A percentile compares a stretch with the other conserved stretches of the same genome.
These are phyloP conservation scores for Exophiala alcalophila DNA, from an alignment of 2,329 filamentous ascomycete genomes.

Conservation along the genomic window DNA sequence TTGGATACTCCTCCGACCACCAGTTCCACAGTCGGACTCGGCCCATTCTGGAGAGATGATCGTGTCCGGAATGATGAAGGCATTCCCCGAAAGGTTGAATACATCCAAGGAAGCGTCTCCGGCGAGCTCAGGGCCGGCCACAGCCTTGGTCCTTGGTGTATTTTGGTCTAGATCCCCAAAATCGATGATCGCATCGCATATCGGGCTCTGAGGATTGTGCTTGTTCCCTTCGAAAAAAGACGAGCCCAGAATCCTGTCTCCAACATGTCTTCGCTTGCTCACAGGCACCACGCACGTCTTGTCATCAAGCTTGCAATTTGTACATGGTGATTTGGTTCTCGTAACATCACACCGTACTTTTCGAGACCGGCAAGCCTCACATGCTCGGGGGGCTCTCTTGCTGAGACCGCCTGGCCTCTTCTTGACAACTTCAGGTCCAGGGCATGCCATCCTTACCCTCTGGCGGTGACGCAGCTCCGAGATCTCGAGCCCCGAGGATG, in stretches of 20 bases:
- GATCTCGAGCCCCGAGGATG: no score
- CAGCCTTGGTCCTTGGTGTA: neutral
- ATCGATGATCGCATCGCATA: constrained; percentile 24
- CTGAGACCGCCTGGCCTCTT: constrained; percentile 60
- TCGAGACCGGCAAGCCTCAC: constrained; percentile 79
- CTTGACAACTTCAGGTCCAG: no score
- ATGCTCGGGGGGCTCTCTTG: constrained; percentile 81
- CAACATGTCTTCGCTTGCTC: constrained; percentile 66
- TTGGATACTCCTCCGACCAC: neutral
- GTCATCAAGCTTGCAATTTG: constrained; percentile 67
- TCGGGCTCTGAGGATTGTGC: constrained; percentile 14
- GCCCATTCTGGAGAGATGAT: constrained; percentile 4
- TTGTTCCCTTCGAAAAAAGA: constrained; percentile 13
- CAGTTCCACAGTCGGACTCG: constrained; percentile 36
- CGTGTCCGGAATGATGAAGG: neutral
- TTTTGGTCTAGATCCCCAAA: constrained; percentile 14
- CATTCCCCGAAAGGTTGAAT: constrained; percentile 3
- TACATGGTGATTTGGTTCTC: constrained; percentile 77
- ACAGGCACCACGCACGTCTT: constrained; percentile 63
- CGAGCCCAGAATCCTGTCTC: constrained; percentile 22
- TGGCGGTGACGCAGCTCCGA: no score
- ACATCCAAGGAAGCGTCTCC: constrained; percentile 4
- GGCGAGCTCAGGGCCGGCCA: no score
- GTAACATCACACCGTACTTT: constrained; percentile 95
- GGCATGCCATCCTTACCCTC: no score